Percentiles rank a stretch among this genome's conserved stretches.
phyloP scores from a whole-genome alignment of 129 eudicot genomes.

The Glebionis coronaria region DNA sequence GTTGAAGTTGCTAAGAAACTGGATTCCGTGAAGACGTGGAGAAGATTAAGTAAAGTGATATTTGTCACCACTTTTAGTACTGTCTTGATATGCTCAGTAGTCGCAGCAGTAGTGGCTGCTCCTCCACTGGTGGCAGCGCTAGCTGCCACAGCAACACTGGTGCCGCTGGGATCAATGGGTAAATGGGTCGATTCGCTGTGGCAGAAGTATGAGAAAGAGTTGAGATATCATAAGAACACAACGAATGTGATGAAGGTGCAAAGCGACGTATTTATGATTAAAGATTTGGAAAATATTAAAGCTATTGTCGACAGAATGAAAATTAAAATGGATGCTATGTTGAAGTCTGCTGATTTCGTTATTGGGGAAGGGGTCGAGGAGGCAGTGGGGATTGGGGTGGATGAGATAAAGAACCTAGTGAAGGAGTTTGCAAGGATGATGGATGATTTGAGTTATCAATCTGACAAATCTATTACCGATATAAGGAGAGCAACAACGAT shows the following conservation, averaged over 20 bases:
- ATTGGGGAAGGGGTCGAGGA: not conserved
- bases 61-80: slow-evolving; percentile 44
- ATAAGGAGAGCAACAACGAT: not conserved
- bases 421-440: not conserved
- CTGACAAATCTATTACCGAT: not conserved
- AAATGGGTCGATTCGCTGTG: not conserved
- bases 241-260: not conserved
- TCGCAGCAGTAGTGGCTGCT: slow-evolving; percentile 43
- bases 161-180: slow-evolving; percentile 20
- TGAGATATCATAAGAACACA: not conserved
- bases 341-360: not conserved
- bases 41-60: slow-evolving; percentile 41
- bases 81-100: slow-evolving; percentile 54
- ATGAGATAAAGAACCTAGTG: not conserved
- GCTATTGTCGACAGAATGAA: not conserved
- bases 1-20: slow-evolving; percentile 41
- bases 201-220: not conserved
- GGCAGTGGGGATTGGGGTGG: not conserved
- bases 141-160: slow-evolving; percentile 47
- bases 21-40: slow-evolving; percentile 41
- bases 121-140: slow-evolving; percentile 51
- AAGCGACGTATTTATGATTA: not conserved
- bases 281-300: slow-evolving; percentile 1
- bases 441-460: not conserved
- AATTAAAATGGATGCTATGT: not conserved